Percentiles rank a stretch among this genome's conserved stretches.
These are phyloP conservation scores for Mycena galericulata DNA, from an alignment of 768 basidiomycete genomes.

Conservation along the genomic window DNA sequence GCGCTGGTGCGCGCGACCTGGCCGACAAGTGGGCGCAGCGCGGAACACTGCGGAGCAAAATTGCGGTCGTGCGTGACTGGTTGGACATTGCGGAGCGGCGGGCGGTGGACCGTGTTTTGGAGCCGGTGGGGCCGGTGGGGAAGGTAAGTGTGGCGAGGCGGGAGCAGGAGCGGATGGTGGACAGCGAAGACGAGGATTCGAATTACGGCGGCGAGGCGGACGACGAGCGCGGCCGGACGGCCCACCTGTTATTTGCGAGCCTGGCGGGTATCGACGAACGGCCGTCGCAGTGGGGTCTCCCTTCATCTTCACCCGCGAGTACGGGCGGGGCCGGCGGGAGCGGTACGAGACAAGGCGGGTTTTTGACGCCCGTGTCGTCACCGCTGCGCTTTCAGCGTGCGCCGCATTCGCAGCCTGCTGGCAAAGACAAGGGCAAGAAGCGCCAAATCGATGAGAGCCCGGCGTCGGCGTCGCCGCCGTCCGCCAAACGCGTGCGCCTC, in stretches of 20 bases:
- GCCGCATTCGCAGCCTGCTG: not conserved
- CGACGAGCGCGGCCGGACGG: constrained; percentile 66
- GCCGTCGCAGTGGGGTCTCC: constrained; percentile 43
- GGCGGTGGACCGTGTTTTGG: constrained; percentile 50
- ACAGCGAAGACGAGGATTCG: constrained; percentile 58
- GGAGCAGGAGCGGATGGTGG: constrained; percentile 43
- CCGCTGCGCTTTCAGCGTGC: constrained; percentile 4
- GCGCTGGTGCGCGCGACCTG: constrained; percentile 54
- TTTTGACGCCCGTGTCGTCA: constrained; percentile 24
- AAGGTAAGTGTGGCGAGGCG: constrained; percentile 34
- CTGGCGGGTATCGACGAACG: constrained; percentile 46
- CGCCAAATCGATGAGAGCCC: constrained; percentile 1
- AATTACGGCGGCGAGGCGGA: constrained; percentile 54
- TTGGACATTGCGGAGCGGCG: constrained; percentile 51
- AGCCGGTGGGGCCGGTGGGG: constrained; percentile 35
- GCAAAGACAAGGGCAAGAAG: constrained; percentile 23
- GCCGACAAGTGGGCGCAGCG: constrained; percentile 69
- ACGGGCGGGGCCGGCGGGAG: not conserved
- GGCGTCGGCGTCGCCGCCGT: not conserved
- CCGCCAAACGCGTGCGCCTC: not conserved
- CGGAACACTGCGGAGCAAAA: constrained; percentile 55
- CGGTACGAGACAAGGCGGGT: constrained; percentile 9
- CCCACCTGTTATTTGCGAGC: constrained; percentile 65
- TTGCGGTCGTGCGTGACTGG: constrained; percentile 58
- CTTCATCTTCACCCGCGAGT: constrained; percentile 20